Evolutionary conservation across 768 basidiomycete species (phyloP), one percentile per base, ranked within the genome.

Genomic region (Rhizopogon vulgaris): DNA sequence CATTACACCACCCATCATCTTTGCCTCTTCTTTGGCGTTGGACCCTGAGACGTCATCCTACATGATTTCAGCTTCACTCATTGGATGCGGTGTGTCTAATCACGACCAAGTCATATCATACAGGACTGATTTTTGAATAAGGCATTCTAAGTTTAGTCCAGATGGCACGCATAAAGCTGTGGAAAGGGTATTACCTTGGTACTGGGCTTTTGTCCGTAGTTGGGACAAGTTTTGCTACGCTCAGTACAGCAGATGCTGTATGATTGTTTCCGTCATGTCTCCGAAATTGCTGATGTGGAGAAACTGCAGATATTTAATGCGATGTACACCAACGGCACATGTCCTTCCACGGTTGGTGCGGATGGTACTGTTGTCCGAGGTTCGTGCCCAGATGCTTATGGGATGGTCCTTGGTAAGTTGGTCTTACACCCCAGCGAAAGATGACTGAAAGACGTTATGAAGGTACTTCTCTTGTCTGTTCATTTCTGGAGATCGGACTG

Each of bases 151-250:
- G 85, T 63, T 68, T 86, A 22, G 78, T 92, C 3, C 90, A 93
- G 59, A 87, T 92, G 80, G 87, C 85, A 2, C 73, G 85, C 1
- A 57, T 87, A 38, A 75, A 68, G 36, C 71, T 91, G 1, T 84
- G 78, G 55, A 66, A 71, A 12, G 74, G 79, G 1, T 89, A 87
- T 59, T 82, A 82, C 55, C 73, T 90, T 15, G 87, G 87, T 3
- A 90, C 88, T n/a, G 90, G 90, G 0, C 68, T 92, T 17, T 74
- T 93, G 50, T 83, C 82, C 6, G 88, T 92, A 15, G 87, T 91
- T 5, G 90, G 90, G 15, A 88, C 85, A 1, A 86, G 84, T 59
- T 90, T 91, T 59, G 78, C 87, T 4, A 89, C 88, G 0, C 73
- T 92, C 11, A 84, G 83, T 41, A 87, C 86, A 1, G 88, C 84